Conservation (phyloP, 306 rosid species). For the Fragaria ananassa region DNA sequence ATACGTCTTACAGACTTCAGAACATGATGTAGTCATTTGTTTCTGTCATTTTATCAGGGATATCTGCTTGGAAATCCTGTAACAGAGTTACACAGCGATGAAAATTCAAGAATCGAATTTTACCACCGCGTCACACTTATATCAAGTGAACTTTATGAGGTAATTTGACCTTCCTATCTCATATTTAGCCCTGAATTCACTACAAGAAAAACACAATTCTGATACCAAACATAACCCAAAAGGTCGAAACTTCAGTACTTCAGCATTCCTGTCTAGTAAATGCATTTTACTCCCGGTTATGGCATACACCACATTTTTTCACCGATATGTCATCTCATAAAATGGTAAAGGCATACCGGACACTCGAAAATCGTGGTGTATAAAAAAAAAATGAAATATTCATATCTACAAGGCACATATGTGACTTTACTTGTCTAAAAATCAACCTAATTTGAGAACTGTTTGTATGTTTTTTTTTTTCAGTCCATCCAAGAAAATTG, state of each 20-base stretch:
- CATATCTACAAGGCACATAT: neutral
- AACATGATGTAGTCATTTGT: neutral
- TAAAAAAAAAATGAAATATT: neutral
- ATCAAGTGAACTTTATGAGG: constrained; percentile 30
- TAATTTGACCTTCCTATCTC: neutral
- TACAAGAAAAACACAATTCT: neutral
- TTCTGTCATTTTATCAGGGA: constrained; percentile 21
- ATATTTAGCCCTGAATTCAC: neutral
- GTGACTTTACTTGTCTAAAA: neutral
- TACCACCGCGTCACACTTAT: constrained; percentile 20
- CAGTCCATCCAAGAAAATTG: constrained; percentile 29
- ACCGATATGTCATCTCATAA: no score
- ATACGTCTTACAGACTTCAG: neutral
- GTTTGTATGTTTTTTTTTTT: neutral
- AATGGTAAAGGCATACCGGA: no score
- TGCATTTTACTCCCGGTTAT: no score
- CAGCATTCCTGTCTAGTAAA: neutral
- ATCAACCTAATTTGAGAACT: neutral
- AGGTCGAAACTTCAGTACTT: neutral
- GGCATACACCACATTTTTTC: no score
- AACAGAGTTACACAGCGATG: constrained; percentile 12
- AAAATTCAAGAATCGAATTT: constrained; percentile 21
- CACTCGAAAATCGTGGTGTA: neutral
- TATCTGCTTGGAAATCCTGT: constrained; percentile 31
- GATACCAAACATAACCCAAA: neutral